Evolutionary conservation across 2,329 filamentous ascomycete species (phyloP).

Genomic region (Pseudogymnoascus sp.): DNA sequence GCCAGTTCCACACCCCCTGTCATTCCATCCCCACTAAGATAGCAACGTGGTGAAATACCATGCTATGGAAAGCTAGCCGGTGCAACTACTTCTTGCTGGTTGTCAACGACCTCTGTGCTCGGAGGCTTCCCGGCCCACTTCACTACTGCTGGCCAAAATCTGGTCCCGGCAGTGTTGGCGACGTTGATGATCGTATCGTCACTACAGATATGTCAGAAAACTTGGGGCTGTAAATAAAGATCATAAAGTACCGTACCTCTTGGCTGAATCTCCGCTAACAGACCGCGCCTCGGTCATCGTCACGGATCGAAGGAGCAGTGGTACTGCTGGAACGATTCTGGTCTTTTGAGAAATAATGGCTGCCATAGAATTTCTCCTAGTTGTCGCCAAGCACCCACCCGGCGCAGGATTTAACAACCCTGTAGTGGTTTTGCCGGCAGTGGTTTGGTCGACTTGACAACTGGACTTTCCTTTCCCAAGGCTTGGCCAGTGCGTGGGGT

Average conservation of each 20-base stretch:
- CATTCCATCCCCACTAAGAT: background rate
- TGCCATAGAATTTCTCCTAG: background rate
- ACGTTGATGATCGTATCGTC: background rate
- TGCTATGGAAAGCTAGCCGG: background rate
- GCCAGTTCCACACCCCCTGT: background rate
- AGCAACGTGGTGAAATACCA: background rate
- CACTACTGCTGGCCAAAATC: background rate
- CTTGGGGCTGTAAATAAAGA: background rate
- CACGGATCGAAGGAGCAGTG: background rate
- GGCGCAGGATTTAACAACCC: background rate
- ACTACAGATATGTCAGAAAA: background rate
- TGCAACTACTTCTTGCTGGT: background rate
- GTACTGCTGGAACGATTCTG: background rate
- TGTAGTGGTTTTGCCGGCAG: background rate
- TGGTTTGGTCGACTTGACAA: background rate
- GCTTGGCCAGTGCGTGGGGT: slow-evolving; percentile 7
- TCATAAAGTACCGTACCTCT: background rate
- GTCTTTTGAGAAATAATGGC: background rate
- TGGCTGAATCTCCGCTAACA: background rate
- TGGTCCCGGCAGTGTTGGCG: background rate
- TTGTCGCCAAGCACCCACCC: background rate
- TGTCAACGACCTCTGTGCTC: background rate
- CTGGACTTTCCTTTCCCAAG: slow-evolving; percentile 4
- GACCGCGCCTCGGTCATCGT: background rate
- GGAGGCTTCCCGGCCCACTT: slow-evolving; percentile 4